Percentiles rank a stretch among this genome's conserved stretches.
These are phyloP conservation scores for Hibiscus syriacus DNA, from an alignment of 345 rosid genomes.

Conservation along the genomic window DNA sequence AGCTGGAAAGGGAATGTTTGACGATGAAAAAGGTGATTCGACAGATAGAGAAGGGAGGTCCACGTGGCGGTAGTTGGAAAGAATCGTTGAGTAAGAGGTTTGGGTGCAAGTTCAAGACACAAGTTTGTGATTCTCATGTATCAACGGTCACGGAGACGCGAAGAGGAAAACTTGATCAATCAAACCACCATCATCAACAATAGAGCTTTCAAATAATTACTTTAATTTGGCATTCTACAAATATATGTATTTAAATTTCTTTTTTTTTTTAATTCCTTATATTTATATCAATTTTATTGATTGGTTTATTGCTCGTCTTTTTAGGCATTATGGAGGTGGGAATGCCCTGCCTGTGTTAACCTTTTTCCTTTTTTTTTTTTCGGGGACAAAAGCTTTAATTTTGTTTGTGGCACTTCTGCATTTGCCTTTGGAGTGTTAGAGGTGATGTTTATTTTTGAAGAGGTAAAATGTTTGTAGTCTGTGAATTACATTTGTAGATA, in stretches of 20 bases:
- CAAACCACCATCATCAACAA: slow-evolving; percentile 19
- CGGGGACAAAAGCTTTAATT: background rate
- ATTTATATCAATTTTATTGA: background rate
- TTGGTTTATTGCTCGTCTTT: background rate
- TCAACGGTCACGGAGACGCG: slow-evolving; percentile 48
- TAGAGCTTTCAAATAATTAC: slow-evolving; percentile 11
- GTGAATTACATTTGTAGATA: no score
- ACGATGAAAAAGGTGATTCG: slow-evolving; percentile 78
- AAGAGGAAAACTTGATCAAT: slow-evolving; percentile 26
- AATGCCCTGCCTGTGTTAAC: background rate
- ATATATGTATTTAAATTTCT: no score
- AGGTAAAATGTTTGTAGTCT: no score
- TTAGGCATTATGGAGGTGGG: background rate
- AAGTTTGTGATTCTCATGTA: slow-evolving; percentile 90
- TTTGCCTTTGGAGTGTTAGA: background rate
- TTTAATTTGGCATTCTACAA: no score
- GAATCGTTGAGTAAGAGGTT: slow-evolving; percentile 48
- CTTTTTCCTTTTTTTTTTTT: background rate
- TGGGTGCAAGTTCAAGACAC: slow-evolving; percentile 93
- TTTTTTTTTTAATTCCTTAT: background rate
- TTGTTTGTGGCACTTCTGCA: background rate
- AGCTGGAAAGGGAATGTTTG: slow-evolving; percentile 82
- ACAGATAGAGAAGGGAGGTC: slow-evolving; percentile 53
- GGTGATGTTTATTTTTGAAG: no score
- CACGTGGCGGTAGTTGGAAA: slow-evolving; percentile 32